phyloP scores from a whole-genome alignment of 495 filamentous ascomycete species.

The Penicilliopsis zonata region DNA sequence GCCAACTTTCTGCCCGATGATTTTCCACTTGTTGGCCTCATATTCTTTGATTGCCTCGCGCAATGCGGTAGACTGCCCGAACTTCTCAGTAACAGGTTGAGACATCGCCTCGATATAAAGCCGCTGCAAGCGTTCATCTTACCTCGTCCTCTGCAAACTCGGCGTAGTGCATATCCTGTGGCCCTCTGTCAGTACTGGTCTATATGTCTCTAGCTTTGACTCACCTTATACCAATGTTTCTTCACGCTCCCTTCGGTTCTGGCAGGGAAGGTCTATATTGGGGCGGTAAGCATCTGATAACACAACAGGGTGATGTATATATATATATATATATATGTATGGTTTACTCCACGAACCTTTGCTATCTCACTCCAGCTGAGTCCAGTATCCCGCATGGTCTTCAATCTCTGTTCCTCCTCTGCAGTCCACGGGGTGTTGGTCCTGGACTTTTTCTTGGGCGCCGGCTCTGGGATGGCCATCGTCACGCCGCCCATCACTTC shows the following conservation, averaged over 20 bases:
- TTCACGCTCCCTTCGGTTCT: conserved; percentile 96
- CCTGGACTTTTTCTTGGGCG: conserved; percentile 77
- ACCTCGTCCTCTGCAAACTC: conserved; percentile 99
- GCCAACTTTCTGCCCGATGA: conserved; percentile 88
- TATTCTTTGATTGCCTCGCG: conserved; percentile 96
- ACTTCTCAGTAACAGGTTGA: conserved; percentile 18
- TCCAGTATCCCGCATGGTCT: conserved; percentile 85
- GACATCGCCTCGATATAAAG: background rate
- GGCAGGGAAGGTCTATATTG: conserved; percentile 88
- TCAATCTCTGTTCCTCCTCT: conserved; percentile 82
- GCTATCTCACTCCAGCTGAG: conserved; percentile 96
- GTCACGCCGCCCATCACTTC: conserved; percentile 15
- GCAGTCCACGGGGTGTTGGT: conserved; percentile 98
- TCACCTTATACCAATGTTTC: conserved; percentile 99
- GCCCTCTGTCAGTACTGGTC: conserved; percentile 13
- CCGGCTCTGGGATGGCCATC: conserved; percentile 25
- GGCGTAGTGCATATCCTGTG: conserved; percentile 94
- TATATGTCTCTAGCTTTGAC: conserved; percentile 3
- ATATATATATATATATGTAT: background rate
- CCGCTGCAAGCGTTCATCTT: conserved; percentile 16
- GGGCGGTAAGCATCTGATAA: conserved; percentile 9
- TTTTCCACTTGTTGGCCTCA: conserved; percentile 96
- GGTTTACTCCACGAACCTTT: conserved; percentile 47
- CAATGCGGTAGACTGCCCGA: conserved; percentile 61
- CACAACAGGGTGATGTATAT: background rate